These are phyloP conservation scores for Termitomyces sp. DNA, from an alignment of 1,284 basidiomycete species.

Conservation along the genomic window DNA sequence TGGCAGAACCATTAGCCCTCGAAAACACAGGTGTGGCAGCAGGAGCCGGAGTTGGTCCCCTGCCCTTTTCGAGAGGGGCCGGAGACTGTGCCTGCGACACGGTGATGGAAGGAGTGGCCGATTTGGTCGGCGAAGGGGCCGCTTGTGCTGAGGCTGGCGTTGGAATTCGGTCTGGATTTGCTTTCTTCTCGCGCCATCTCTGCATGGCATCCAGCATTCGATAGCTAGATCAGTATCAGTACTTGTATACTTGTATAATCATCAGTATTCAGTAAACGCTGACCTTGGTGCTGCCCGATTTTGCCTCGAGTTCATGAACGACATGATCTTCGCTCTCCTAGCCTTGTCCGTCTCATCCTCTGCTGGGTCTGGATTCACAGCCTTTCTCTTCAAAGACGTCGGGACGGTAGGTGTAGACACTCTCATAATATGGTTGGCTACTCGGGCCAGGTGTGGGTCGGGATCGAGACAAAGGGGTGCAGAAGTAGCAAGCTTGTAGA, in stretches of 20 bases:
- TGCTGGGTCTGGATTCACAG: slow-evolving; percentile 56
- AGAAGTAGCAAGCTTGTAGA: slow-evolving; percentile 57
- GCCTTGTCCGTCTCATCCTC: slow-evolving; percentile 69
- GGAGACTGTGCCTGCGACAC: slow-evolving; percentile 26
- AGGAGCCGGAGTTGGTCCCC: slow-evolving; percentile 22
- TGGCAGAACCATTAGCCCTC: slow-evolving; percentile 26
- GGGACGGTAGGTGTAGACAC: slow-evolving; percentile 66
- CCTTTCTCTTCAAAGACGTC: slow-evolving; percentile 73
- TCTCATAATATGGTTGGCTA: slow-evolving; percentile 65
- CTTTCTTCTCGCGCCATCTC: slow-evolving; percentile 26
- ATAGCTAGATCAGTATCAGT: slow-evolving; percentile 36
- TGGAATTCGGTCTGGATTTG: slow-evolving; percentile 14
- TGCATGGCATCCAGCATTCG: slow-evolving; percentile 47
- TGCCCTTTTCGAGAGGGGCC: slow-evolving; percentile 16
- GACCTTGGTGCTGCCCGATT: slow-evolving; percentile 47
- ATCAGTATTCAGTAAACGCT: slow-evolving; percentile 12
- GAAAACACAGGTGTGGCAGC: slow-evolving; percentile 22
- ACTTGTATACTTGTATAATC: neutral
- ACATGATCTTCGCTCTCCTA: slow-evolving; percentile 65
- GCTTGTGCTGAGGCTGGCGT: slow-evolving; percentile 13
- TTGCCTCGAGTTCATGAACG: slow-evolving; percentile 66
- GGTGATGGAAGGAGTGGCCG: slow-evolving; percentile 19
- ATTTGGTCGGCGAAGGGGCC: slow-evolving; percentile 15
- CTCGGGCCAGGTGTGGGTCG: slow-evolving; percentile 64
- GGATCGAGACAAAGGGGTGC: slow-evolving; percentile 73